A percentile compares a stretch with the other conserved stretches of the same genome.
Evolutionary conservation across 2,329 filamentous ascomycete genomes (phyloP).

Genomic region (Cercospora sp.): DNA sequence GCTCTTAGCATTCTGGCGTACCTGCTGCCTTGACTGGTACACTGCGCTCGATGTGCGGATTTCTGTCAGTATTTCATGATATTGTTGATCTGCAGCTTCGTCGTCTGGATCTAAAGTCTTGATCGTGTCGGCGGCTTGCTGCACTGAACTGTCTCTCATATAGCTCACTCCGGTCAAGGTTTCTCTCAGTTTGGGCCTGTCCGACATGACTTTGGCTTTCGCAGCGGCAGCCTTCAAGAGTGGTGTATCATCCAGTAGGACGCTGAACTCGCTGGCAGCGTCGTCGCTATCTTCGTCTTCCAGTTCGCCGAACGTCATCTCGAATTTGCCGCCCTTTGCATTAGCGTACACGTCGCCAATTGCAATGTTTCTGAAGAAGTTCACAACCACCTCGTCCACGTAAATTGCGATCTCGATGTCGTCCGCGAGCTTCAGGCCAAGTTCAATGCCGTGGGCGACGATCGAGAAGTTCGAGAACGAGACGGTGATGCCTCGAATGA

Average conservation of each 20-base stretch:
- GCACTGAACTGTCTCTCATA: constrained; percentile 41
- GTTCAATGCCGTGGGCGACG: constrained; percentile 55
- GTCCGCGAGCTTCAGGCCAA: constrained; percentile 54
- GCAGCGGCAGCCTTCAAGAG: constrained; percentile 48
- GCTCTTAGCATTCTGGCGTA: constrained; percentile 33
- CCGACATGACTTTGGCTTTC: constrained; percentile 28
- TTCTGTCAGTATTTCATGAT: constrained; percentile 44
- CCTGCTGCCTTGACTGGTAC: constrained; percentile 38
- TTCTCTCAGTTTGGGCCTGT: constrained; percentile 30
- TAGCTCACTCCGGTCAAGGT: constrained; percentile 44
- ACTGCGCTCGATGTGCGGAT: constrained; percentile 45
- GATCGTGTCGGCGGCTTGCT: constrained; percentile 43
- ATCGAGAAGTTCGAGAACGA: constrained; percentile 52
- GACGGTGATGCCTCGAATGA: constrained; percentile 55
- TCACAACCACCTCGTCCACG: constrained; percentile 51
- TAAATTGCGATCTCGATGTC: constrained; percentile 57
- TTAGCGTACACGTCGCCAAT: constrained; percentile 57
- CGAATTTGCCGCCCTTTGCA: constrained; percentile 53
- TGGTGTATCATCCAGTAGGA: constrained; percentile 49
- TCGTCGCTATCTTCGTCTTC: constrained; percentile 39
- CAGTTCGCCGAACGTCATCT: constrained; percentile 52
- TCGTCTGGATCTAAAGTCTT: constrained; percentile 49
- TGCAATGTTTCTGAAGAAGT: constrained; percentile 52
- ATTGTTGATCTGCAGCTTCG: constrained; percentile 45
- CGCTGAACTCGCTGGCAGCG: constrained; percentile 40